Percentiles rank a stretch among this genome's conserved stretches.
These are phyloP conservation scores for Leccinum uliginosum DNA, from an alignment of 768 basidiomycete genomes.

Conservation along the genomic window DNA sequence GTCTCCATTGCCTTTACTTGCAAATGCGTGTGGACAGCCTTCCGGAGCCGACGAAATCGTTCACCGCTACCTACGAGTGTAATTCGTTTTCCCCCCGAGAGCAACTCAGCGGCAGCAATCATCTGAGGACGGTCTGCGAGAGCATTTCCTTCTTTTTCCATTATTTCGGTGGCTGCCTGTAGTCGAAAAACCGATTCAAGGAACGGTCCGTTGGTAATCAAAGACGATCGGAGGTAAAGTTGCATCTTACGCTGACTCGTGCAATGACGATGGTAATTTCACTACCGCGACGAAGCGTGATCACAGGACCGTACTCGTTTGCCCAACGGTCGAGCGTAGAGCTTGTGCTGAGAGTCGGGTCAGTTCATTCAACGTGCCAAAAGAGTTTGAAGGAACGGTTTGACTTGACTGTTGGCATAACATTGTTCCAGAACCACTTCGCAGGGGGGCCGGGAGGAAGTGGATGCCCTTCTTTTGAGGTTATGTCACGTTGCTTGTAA, in stretches of 20 bases:
- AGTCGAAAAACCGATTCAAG: not conserved
- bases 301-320: conserved; percentile 54
- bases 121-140: conserved; percentile 47
- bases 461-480: conserved; percentile 5
- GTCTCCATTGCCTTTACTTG: conserved; percentile 43
- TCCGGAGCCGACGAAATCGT: conserved; percentile 50
- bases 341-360: conserved; percentile 9
- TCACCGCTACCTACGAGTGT: conserved; percentile 47
- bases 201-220: not conserved
- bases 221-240: not conserved
- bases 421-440: conserved; percentile 5
- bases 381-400: not conserved
- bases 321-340: conserved; percentile 47
- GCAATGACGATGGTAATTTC: conserved; percentile 16
- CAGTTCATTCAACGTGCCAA: not conserved
- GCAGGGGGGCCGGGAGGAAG: conserved; percentile 19
- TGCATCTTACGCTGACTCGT: conserved; percentile 13
- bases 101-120: conserved; percentile 51
- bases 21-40: conserved; percentile 51
- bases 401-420: conserved; percentile 10
- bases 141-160: conserved; percentile 56
- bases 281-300: conserved; percentile 47
- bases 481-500: not conserved
- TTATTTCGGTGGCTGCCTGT: conserved; percentile 53
- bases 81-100: conserved; percentile 53